These are phyloP conservation scores for Ormosia emarginata DNA, from an alignment of 306 rosid species.

Conservation along the genomic window DNA sequence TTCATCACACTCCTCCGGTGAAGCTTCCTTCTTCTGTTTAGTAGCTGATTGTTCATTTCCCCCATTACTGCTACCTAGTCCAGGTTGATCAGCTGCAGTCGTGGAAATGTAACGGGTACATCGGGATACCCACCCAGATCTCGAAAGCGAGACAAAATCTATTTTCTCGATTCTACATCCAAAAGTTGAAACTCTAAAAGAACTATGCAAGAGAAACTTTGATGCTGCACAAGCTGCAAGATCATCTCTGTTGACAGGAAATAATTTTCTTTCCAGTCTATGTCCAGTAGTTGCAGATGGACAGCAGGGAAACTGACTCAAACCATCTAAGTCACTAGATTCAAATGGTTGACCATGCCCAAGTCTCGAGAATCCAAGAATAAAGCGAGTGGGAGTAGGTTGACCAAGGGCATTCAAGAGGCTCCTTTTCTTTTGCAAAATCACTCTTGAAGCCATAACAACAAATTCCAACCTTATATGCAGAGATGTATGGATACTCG, in stretches of 20 bases:
- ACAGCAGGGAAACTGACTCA: constrained; percentile 5
- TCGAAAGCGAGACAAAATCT: constrained; percentile 9
- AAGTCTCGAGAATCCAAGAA: constrained; percentile 37
- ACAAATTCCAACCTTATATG: constrained; percentile 1
- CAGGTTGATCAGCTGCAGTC: constrained; percentile 42
- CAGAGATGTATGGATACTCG: not conserved
- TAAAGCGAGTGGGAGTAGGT: not conserved
- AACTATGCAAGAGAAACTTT: constrained; percentile 2
- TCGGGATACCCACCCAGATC: constrained; percentile 39
- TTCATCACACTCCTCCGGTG: constrained; percentile 85
- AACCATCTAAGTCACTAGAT: constrained; percentile 20
- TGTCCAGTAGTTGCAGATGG: constrained; percentile 8
- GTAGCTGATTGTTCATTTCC: constrained; percentile 30
- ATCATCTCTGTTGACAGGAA: constrained; percentile 15
- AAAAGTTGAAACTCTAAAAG: constrained; percentile 8
- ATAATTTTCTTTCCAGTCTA: constrained; percentile 8
- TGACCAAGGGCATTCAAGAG: constrained; percentile 9
- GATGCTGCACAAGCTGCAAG: not conserved
- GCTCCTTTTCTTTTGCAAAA: constrained; percentile 48
- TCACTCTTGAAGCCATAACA: constrained; percentile 60
- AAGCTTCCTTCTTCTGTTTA: constrained; percentile 65
- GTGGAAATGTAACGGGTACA: constrained; percentile 43
- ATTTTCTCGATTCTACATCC: constrained; percentile 22
- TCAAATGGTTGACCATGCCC: constrained; percentile 13
- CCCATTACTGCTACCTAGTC: constrained; percentile 26